Percentiles rank a stretch among this genome's conserved stretches.
These are phyloP conservation scores for Marasmius fiardii DNA, from an alignment of 1,284 basidiomycete species.

Conservation along the genomic window DNA sequence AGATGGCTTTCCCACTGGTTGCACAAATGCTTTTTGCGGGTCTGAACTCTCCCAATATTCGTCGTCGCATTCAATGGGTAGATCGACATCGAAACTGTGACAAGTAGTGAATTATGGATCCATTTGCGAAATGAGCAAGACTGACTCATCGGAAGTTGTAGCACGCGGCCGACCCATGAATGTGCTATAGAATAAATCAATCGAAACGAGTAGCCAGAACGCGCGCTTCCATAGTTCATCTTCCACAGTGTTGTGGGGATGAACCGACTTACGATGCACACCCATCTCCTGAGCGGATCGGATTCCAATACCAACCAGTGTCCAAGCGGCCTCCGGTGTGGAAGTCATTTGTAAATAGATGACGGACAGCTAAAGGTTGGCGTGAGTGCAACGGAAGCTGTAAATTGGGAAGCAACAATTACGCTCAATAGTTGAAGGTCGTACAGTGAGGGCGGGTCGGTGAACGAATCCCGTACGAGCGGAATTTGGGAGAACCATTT, in stretches of 20 bases:
- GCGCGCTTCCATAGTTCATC: constrained; percentile 59
- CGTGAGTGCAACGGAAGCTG: background rate
- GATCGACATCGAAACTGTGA: constrained; percentile 12
- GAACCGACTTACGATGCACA: constrained; percentile 20
- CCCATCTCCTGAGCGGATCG: constrained; percentile 37
- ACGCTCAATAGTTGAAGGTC: constrained; percentile 3
- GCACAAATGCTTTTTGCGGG: constrained; percentile 8
- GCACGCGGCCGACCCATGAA: constrained; percentile 48
- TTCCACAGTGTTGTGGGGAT: constrained; percentile 27
- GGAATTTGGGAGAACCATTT: constrained; percentile 17
- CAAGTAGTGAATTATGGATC: no score
- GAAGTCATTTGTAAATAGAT: constrained; percentile 42
- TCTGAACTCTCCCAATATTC: constrained; percentile 13
- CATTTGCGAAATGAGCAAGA: constrained; percentile 8
- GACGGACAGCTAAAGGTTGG: constrained; percentile 26
- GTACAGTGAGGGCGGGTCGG: background rate
- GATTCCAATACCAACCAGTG: constrained; percentile 49
- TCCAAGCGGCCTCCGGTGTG: constrained; percentile 51
- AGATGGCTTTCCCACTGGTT: constrained; percentile 14
- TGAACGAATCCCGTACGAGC: background rate
- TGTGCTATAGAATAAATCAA: constrained; percentile 36
- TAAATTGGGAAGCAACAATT: background rate
- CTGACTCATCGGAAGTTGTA: constrained; percentile 47
- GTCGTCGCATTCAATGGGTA: constrained; percentile 15
- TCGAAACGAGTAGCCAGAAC: constrained; percentile 35